phyloP scores from a whole-genome alignment of 1,284 basidiomycete genomes.

The Chondrostereum purpureum region DNA sequence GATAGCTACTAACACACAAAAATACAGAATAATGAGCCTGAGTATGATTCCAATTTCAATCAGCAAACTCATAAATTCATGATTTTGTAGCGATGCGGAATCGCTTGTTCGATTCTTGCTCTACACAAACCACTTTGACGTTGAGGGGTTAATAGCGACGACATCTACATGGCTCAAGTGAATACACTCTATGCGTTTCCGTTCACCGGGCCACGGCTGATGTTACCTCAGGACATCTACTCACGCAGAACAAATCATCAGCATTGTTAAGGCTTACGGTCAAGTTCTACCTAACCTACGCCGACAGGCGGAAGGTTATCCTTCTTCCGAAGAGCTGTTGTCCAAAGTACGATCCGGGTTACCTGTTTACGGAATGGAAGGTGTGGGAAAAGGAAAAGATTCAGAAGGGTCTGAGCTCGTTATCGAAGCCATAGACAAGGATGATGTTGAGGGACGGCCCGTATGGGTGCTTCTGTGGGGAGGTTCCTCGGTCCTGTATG shows the following conservation, averaged over 20 bases:
- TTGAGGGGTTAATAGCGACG: conserved; percentile 1
- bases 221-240: neutral
- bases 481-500: conserved; percentile 6
- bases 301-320: conserved; percentile 4
- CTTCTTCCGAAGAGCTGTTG: conserved; percentile 3
- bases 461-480: conserved; percentile 10
- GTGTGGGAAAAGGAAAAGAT: conserved; percentile 1
- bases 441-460: conserved; percentile 4
- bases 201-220: neutral
- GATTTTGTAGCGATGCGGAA: neutral
- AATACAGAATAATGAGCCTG: neutral
- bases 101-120: conserved; percentile 5
- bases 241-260: conserved; percentile 6
- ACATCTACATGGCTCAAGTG: conserved; percentile 7
- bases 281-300: conserved; percentile 7
- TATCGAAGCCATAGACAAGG: conserved; percentile 6
- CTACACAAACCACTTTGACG: conserved; percentile 5
- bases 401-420: conserved; percentile 4
- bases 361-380: conserved; percentile 6
- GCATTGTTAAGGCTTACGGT: conserved; percentile 7
- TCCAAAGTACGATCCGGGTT: conserved; percentile 1
- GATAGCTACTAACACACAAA: neutral
- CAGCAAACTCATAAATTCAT: neutral
- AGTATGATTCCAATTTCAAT: neutral
- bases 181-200: neutral